These are phyloP conservation scores for Edaphochlamys debaryana DNA, from an alignment of 139 green algal species.

Conservation along the genomic window DNA sequence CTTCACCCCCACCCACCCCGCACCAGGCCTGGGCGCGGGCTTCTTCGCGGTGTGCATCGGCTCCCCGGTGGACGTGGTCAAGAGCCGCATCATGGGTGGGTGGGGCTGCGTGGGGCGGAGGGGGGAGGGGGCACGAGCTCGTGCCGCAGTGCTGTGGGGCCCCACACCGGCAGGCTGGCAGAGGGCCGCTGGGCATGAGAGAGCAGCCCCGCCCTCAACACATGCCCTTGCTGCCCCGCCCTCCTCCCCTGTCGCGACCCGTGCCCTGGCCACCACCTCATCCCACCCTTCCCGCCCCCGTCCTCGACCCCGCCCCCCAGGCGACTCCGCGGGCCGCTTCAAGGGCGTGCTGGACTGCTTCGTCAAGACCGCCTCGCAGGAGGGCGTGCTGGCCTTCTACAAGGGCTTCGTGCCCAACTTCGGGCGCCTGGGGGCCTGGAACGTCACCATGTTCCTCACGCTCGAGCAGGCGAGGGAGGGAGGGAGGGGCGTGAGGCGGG, in stretches of 20 bases:
- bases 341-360: conserved; percentile 94
- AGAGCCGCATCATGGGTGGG: conserved; percentile 95
- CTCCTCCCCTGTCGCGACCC: too few relatives aligned
- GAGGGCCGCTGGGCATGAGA: too few relatives aligned
- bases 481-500: neutral
- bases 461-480: conserved; percentile 85
- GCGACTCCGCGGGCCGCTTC: conserved; percentile 78
- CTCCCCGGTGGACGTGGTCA: conserved; percentile 98
- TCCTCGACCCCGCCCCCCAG: conserved; percentile 12
- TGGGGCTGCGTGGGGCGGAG: too few relatives aligned
- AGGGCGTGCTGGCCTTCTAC: conserved; percentile 95
- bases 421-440: conserved; percentile 88
- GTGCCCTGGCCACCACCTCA: too few relatives aligned
- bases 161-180: too few relatives aligned
- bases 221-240: too few relatives aligned
- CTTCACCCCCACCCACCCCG: neutral
- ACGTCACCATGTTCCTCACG: conserved; percentile 97
- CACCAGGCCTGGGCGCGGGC: conserved; percentile 87
- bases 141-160: too few relatives aligned
- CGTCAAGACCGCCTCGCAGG: conserved; percentile 86
- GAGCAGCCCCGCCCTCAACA: too few relatives aligned
- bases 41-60: conserved; percentile 95
- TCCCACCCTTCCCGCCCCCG: too few relatives aligned
- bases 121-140: too few relatives aligned
- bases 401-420: conserved; percentile 98